Conservation (phyloP, 2,329 filamentous ascomycete species). For the Colletotrichum spinosum region DNA sequence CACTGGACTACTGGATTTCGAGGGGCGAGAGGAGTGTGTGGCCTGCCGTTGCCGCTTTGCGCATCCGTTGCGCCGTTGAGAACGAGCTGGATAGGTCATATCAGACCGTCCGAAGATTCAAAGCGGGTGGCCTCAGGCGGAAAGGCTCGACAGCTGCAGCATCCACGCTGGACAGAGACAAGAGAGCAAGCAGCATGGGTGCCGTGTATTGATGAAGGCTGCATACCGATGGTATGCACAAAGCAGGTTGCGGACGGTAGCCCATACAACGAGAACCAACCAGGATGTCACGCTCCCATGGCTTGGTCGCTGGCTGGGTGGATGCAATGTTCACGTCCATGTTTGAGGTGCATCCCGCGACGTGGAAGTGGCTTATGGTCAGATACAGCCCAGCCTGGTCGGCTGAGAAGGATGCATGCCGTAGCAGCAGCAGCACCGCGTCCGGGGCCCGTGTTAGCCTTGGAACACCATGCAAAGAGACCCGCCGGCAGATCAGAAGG, state of each 20-base stretch:
- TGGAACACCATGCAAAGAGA: not conserved
- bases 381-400: not conserved
- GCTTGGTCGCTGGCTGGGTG: conserved; percentile 3
- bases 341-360: not conserved
- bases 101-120: conserved; percentile 77
- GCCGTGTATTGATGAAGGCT: conserved; percentile 24
- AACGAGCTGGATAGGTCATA: conserved; percentile 89
- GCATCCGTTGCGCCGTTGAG: conserved; percentile 86
- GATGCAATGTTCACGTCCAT: conserved; percentile 4
- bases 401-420: conserved; percentile 4
- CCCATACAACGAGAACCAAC: not conserved
- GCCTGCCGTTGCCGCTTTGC: conserved; percentile 86
- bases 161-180: conserved; percentile 35
- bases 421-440: conserved; percentile 12
- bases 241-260: conserved; percentile 16
- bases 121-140: conserved; percentile 62
- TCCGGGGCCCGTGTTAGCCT: not conserved
- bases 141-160: conserved; percentile 49
- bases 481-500: conserved; percentile 1
- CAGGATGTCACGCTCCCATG: not conserved
- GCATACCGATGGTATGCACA: not conserved
- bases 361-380: conserved; percentile 18
- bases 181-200: conserved; percentile 40
- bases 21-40: conserved; percentile 90
- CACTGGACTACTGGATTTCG: conserved; percentile 85